Evolutionary conservation across 768 basidiomycete species (phyloP), one percentile per base, ranked within the genome.

Genomic region (Auriscalpium microsporum): DNA sequence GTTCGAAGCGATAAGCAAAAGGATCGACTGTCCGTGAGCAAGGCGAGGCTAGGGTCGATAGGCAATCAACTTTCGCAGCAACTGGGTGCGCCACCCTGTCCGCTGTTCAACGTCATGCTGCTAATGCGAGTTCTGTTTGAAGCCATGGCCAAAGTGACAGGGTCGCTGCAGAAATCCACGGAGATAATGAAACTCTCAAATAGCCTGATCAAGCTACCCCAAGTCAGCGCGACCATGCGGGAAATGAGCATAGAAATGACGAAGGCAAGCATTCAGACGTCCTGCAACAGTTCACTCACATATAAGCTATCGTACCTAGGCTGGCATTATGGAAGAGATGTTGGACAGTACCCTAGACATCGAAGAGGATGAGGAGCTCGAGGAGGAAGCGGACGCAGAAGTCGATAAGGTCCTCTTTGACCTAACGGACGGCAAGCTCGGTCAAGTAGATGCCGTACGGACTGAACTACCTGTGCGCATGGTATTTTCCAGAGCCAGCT

Each of bases 191-290:
- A 89, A 72, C 77, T 94, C 44, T 94, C 94, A n/a, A 98, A 95
- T 72, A 74, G 86, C 28, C 78, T 98, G 48, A 75, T 98, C 61
- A 94, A 85, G 64, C 77, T 99, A 14, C 96, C 96, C 16, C 93
- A 98, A 68, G 82, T 98, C 48, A 88, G 86, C 70, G 86, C 83
- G 59, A 81, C 82, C 1, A 99, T 99, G 96, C 82, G 93, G 37
- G 89, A 96, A 65, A 94, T 99, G 93, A 92, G 88, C 63, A 92
- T 94, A 87, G 96, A 99, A 71, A 97, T 98, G 96, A 98, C 90
- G 58, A 98, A 98, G 82, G 95, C 87, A 54, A 14, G 19, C 33
- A 10, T 46, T 35, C 9, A 36, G 37, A 40, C 33, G 23, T 11
- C 33, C 21, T 53, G 33, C 37, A 4, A 4, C 28, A 2, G 28